These are phyloP conservation scores for Diaporthe sp. DNA, from an alignment of 2,329 filamentous ascomycete species.

Conservation along the genomic window DNA sequence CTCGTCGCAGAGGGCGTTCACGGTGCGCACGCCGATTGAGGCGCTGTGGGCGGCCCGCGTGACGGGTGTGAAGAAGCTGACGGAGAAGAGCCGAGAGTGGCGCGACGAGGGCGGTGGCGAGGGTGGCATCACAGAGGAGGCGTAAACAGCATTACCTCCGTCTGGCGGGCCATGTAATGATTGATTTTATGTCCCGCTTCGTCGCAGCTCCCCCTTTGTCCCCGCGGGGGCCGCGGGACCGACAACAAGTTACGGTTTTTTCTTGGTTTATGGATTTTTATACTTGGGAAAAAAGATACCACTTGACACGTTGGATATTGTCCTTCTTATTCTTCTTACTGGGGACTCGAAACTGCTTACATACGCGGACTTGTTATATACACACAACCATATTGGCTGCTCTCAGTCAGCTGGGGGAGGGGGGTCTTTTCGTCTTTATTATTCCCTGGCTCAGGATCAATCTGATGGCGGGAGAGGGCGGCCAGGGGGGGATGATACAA, in stretches of 20 bases:
- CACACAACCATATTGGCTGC: constrained; percentile 11
- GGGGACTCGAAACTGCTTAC: constrained; percentile 11
- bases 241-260: constrained; percentile 25
- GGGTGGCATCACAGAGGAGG: constrained; percentile 72
- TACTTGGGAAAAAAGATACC: constrained; percentile 39
- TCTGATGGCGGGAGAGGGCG: neutral
- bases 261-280: constrained; percentile 30
- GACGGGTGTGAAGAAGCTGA: constrained; percentile 82
- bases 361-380: constrained; percentile 29
- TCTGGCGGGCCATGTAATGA: constrained; percentile 1
- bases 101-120: constrained; percentile 87
- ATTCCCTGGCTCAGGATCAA: neutral
- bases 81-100: constrained; percentile 91
- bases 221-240: neutral
- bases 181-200: constrained; percentile 31
- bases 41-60: constrained; percentile 90
- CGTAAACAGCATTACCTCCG: constrained; percentile 53
- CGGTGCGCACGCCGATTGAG: constrained; percentile 91
- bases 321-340: constrained; percentile 29
- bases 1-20: constrained; percentile 92
- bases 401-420: constrained; percentile 1
- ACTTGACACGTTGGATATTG: constrained; percentile 34
- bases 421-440: neutral
- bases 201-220: neutral
- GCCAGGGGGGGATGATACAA: neutral